Base-by-base conservation (phyloP, 768 basidiomycete genomes). In the Leccinum incarnatum region DNA sequence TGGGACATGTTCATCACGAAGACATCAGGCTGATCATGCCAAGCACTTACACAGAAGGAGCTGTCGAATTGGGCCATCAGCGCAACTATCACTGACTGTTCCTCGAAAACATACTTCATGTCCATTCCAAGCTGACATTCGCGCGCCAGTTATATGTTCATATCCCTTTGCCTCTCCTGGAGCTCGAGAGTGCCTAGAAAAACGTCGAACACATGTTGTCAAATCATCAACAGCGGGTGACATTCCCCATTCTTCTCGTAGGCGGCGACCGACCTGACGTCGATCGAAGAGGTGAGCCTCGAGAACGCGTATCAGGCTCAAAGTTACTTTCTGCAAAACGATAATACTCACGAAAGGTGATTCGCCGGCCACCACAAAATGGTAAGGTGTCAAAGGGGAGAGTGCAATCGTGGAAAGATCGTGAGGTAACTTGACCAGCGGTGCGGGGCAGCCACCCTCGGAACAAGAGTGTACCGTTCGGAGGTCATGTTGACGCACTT, bases 401-500 rank as follows among this genome's bases (percentile, higher is more conserved):
- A 90, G 75, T 3, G 91, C 81, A 47, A 95, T 73, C 19, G 90
- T 84, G 8, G 86, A 91, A 49, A 95, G 78, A 53, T 87, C 79
- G 70, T 86, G 78, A 53, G 81, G 78, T 40, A 91, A 72, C 61
- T 81, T 79, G 19, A 92, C 80, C 15, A 96, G 76, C 2, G 92
- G 87, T 17, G 85, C 75, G 23, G 92, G 87, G 69, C 93, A 96
- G 10, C 71, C 75, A 53, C 65, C 70, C 15, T 68, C 64, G 29
- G 72, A 62, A 73, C 93, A 96, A n/a, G 72, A 72, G 71, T 95
- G 84, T 8, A 83, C 73, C 10, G 81, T 80, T 53, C 93, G 79
- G 47, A 95, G 73, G 68, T 96, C 93, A 69, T 95, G 93, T 67
- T 95, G 93, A 25, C 93, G 82, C 10, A 95, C 92, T 29, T 87